Conservation (phyloP, 345 rosid species). For the Physaria fendleri region DNA sequence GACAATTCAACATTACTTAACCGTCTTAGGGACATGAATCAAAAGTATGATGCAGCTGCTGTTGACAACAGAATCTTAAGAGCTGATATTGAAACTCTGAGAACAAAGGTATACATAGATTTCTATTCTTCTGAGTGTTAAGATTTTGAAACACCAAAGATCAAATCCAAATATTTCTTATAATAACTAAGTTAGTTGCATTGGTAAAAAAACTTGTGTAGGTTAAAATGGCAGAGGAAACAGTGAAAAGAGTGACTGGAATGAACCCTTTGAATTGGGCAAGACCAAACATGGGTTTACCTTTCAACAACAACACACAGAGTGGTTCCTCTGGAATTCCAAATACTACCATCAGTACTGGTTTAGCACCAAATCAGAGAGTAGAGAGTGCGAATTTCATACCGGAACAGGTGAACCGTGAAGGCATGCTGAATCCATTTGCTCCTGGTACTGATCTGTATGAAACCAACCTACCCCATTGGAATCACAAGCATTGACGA, state of each 20-base stretch:
- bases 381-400: slow-evolving; percentile 1
- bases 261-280: slow-evolving; percentile 59
- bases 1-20: slow-evolving; percentile 62
- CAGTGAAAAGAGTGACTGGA: slow-evolving; percentile 81
- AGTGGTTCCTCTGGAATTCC: slow-evolving; percentile 17
- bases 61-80: slow-evolving; percentile 86
- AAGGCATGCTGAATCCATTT: slow-evolving; percentile 13
- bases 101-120: slow-evolving; percentile 70
- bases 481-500: slow-evolving; percentile 27
- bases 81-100: slow-evolving; percentile 87
- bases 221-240: slow-evolving; percentile 99
- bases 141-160: not conserved
- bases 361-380: slow-evolving; percentile 20
- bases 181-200: not conserved
- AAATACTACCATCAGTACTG: not conserved
- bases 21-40: slow-evolving; percentile 66
- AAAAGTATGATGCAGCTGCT: slow-evolving; percentile 66
- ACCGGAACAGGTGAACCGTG: slow-evolving; percentile 11
- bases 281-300: slow-evolving; percentile 40
- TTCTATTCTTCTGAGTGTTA: not conserved
- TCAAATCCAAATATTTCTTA: not conserved
- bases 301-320: slow-evolving; percentile 26
- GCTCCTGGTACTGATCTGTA: slow-evolving; percentile 9
- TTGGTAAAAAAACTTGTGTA: slow-evolving; percentile 26
- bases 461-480: slow-evolving; percentile 24